Evolutionary conservation across 2,329 filamentous ascomycete species (phyloP), one percentile per base, ranked within the genome.

Genomic region (Fusarium neocosmosporiellum): DNA sequence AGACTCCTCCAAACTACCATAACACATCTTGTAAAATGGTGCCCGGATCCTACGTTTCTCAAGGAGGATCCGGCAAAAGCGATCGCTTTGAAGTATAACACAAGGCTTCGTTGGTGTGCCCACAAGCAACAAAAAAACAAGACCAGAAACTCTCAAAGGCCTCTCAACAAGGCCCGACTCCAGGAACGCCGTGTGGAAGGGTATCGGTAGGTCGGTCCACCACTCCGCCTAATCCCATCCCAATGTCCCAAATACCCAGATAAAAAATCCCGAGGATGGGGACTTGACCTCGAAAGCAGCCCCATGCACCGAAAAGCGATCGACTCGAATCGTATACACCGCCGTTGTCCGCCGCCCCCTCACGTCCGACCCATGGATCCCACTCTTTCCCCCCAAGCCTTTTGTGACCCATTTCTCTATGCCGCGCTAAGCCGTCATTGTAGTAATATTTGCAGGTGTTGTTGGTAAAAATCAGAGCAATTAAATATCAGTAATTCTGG

Each of bases 251-350:
- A 73, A 67, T 66, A 37, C 70, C 46, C 46, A 50, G 24, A 66
- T 59, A 46, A 72, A 72, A 55, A 48, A 29, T 29, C 57, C 67
- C 63, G 66, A 74, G 46, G 65, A 73, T 71, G 61, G 59, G 54
- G 69, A 63, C 66, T 50, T 60, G 68, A 63, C 66, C 48, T 60
- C 65, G 63, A 57, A 63, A 63, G 48, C 41, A 61, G 59, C 46
- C 37, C 68, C 66, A 71, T 73, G 70, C 75, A 74, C 70, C 72
- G 69, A 70, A 71, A 70, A 78, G 74, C 75, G 73, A 78, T 75
- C 72, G 76, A 75, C 72, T 76, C 66, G 74, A 79, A 78, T 77
- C 73, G 74, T 78, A 76, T 77, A 77, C 77, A 78, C 66, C 71
- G 71, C 71, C 72, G 65, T 72, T 71, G 62, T 58, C 65, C 59